Base-by-base conservation (phyloP, 352 stramenopile species). In the Thalassiosira exigua region DNA sequence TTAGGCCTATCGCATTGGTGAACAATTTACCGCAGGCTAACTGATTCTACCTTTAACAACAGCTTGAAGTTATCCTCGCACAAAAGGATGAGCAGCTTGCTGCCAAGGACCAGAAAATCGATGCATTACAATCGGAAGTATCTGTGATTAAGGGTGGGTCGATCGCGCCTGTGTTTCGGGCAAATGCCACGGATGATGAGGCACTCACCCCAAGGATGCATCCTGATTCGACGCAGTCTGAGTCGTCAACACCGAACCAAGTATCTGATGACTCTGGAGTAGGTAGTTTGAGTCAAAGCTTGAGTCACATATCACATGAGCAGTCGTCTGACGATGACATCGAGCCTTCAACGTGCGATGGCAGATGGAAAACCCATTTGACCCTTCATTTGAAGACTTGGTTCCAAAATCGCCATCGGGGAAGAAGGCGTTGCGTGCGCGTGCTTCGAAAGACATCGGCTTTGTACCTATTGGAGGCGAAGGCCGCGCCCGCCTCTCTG, bases 361-460 rank as follows among this genome's bases (percentile, higher is more conserved):
- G 73, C 19, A 21, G 73, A 52, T 82, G 73, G 73, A 82, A 82
- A 46, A 82, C 75, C 41, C 73, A 62, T 22, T 82, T 82, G 58
- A 75, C 52, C 32, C 26, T 7, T 70, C 36, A 17, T 54, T 68
- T 19, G 73, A 73, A 22, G 48, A 68, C 21, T 42, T 66, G 22
- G 33, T 60, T 17, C 30, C 48, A 11, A 70, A 69, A 24, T 64
- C 56, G 22, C 50, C 32, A 26, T 42, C 52, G 14, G 36, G 36
- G 12, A 42, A 74, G 33, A 24, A 26, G 33, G 44, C 9, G 21
- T 19, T 7, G 21, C 41, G 60, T n/a, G 14, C 3, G 56, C 53
- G 42, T 51, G 52, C 58, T 44, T 59, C 67, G 65, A 51, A 59
- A 24, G 44, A 81, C 5, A 67, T 76, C 41, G 48, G 57, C n/a